phyloP scores from a whole-genome alignment of 2,329 filamentous ascomycete genomes.

The Exophiala sideris region DNA sequence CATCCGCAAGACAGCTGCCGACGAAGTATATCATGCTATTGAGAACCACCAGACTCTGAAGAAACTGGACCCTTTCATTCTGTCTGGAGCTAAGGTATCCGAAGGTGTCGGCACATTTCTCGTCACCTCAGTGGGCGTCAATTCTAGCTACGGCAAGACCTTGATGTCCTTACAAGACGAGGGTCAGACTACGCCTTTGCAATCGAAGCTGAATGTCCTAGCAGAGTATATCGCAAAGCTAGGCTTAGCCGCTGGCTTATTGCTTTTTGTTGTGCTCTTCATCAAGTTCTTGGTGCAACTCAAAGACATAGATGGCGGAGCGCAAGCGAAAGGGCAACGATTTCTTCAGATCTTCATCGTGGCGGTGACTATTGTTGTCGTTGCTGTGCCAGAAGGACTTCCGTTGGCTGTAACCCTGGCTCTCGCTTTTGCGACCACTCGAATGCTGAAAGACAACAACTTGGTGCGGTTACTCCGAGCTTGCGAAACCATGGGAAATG shows the following conservation, averaged over 20 bases:
- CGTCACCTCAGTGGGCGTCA: slow-evolving; percentile 69
- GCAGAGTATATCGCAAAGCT: slow-evolving; percentile 79
- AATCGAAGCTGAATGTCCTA: slow-evolving; percentile 71
- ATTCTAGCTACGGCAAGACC: slow-evolving; percentile 73
- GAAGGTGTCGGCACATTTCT: slow-evolving; percentile 74
- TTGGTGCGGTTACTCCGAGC: slow-evolving; percentile 58
- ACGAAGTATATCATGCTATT: slow-evolving; percentile 63
- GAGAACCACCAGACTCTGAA: slow-evolving; percentile 57
- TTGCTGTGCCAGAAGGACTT: slow-evolving; percentile 59
- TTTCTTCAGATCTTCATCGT: slow-evolving; percentile 59
- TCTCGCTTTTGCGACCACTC: slow-evolving; percentile 60
- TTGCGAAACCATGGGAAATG: slow-evolving; percentile 64
- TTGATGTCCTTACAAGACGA: slow-evolving; percentile 76
- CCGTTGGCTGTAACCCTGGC: slow-evolving; percentile 61
- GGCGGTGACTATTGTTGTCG: slow-evolving; percentile 58
- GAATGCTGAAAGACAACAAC: slow-evolving; percentile 63
- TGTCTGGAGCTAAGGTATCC: slow-evolving; percentile 73
- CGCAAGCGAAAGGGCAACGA: slow-evolving; percentile 53
- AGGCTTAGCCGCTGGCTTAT: slow-evolving; percentile 65
- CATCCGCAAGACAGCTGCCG: slow-evolving; percentile 63
- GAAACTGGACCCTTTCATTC: slow-evolving; percentile 74
- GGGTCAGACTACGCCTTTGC: slow-evolving; percentile 72
- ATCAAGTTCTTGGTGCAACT: slow-evolving; percentile 71
- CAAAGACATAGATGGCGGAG: slow-evolving; percentile 45
- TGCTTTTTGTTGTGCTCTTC: slow-evolving; percentile 75